Conservation (phyloP, 371 early-diverging fungal species). For the Smittium culicis region DNA sequence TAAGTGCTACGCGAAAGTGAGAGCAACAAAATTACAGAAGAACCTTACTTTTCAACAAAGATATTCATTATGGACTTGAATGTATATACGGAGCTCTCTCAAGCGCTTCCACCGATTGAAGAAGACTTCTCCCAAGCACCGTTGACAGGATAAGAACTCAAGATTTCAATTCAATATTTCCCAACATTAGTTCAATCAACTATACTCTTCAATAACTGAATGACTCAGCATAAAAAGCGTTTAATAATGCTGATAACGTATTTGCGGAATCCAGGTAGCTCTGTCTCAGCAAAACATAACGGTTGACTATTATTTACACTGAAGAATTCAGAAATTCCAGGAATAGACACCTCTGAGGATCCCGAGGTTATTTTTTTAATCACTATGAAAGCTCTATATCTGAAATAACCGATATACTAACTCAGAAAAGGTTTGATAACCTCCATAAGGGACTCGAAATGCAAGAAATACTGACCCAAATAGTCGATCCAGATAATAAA, state of each 20-base stretch:
- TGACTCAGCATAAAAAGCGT: not conserved
- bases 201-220: not conserved
- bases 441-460: not conserved
- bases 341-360: not conserved
- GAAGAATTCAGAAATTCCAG: not conserved
- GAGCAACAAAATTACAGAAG: not conserved
- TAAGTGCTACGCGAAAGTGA: not conserved
- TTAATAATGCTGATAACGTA: not conserved
- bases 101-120: not conserved
- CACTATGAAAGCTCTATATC: not conserved
- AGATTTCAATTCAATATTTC: not conserved
- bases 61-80: not conserved
- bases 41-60: not conserved
- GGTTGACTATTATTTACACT: not conserved
- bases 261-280: not conserved
- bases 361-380: not conserved
- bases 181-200: not conserved
- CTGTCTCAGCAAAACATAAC: not conserved
- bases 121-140: not conserved
- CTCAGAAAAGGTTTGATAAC: not conserved
- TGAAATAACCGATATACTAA: not conserved
- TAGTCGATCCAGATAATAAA: not conserved
- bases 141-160: not conserved
- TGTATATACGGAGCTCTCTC: not conserved
- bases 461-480: not conserved